Evolutionary conservation across 2,329 filamentous ascomycete species (phyloP), one percentile per base, ranked within the genome.

Genomic region (Diaporthe australafricana): DNA sequence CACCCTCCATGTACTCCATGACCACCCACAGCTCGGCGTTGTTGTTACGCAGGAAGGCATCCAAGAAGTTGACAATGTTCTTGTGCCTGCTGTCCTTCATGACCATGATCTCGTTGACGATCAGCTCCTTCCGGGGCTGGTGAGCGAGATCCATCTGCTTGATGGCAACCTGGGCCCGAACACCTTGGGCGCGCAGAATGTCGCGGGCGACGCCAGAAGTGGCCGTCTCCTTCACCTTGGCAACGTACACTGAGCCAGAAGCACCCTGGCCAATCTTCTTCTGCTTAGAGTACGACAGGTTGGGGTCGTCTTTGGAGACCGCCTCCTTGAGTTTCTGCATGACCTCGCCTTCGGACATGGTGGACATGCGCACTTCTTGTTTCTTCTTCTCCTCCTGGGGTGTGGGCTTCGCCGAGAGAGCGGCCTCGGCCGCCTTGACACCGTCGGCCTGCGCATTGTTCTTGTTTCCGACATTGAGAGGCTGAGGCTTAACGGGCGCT

Each of bases 1-100:
- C 96, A 78, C 96, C 96, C 84, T 99, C 96, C 96, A 99, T 99
- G 79, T 95, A 99, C 85, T 99, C 96, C 96, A 99, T 98, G 67
- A 99, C 96, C 14, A 99, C 95, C 96, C 96, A 99, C n/a, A 99
- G 89, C 82, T 99, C 96, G 69, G 93, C 90, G 78, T 94, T 95
- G 82, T 96, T 96, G 82, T 98, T 97, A 79, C 96, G 94, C 79
- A 99, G 85, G 87, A 98, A 99, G 4, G 96, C 95, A 77, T 99
- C 96, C 42, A 99, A 86, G 85, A 98, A 99, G 84, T 99, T 99
- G 83, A 99, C 96, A 86, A 99, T 99, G 83, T 99, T 99, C 73
- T 93, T 92, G 82, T 99, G 96, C 81, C 95, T 94, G 86, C 94
- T 98, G 84, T 99, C 96, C 86, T 98, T 98, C 96, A 99, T 99